Evolutionary conservation across 225 moss, liverwort and hornwort species (phyloP).

Genomic region (Asterella californica): DNA sequence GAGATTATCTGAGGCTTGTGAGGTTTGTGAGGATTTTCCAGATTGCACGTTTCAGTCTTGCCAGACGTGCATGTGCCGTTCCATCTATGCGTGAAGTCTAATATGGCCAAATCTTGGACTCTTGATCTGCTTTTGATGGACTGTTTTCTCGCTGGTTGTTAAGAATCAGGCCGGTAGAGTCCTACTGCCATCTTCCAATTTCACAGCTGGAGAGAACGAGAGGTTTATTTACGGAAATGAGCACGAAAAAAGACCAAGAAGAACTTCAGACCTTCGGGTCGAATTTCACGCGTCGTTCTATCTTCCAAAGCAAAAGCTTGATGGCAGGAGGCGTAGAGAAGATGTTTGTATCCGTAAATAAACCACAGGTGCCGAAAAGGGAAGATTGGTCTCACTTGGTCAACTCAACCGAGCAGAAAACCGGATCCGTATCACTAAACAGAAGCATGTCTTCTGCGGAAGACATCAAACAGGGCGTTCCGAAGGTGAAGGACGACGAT

Average conservation of each 20-base stretch:
- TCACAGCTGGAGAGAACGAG: background rate
- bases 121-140: background rate
- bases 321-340: background rate
- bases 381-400: conserved; percentile 23
- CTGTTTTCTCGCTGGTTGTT: background rate
- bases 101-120: background rate
- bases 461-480: background rate
- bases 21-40: too few species aligned
- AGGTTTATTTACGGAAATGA: background rate
- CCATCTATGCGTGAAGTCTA: too few species aligned
- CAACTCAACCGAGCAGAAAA: background rate
- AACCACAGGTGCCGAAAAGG: conserved; percentile 14
- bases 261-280: conserved; percentile 21
- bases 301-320: conserved; percentile 15
- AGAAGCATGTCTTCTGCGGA: background rate
- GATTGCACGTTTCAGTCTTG: too few species aligned
- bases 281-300: conserved; percentile 12
- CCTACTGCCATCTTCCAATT: background rate
- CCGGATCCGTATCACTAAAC: background rate
- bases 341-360: conserved; percentile 16
- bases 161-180: background rate
- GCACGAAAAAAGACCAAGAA: background rate
- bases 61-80: too few species aligned
- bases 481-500: conserved; percentile 2
- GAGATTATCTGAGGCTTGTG: too few species aligned